Percentiles rank a stretch among this genome's conserved stretches.
These are phyloP conservation scores for Alectoria sarmentosa DNA, from an alignment of 495 filamentous ascomycete species.

Conservation along the genomic window DNA sequence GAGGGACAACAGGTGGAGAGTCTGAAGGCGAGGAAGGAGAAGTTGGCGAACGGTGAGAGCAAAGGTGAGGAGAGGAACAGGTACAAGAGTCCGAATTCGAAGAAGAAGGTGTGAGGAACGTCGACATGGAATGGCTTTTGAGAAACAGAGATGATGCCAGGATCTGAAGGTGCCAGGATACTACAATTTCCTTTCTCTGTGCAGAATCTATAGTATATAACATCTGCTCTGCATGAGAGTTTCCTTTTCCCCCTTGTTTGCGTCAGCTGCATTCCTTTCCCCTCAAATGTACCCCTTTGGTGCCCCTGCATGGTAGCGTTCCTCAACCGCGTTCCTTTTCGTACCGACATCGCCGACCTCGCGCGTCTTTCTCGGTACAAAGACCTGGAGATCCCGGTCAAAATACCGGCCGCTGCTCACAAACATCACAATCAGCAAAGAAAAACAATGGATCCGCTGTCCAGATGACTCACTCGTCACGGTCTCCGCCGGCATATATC, in stretches of 20 bases:
- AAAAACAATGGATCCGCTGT: not conserved
- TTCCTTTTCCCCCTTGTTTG: not conserved
- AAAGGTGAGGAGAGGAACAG: slow-evolving; percentile 23
- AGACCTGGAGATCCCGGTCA: not conserved
- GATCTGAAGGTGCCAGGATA: not conserved
- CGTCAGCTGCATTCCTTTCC: not conserved
- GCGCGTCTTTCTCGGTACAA: not conserved
- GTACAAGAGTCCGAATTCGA: slow-evolving; percentile 22
- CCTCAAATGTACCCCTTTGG: not conserved
- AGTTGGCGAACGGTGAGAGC: slow-evolving; percentile 31
- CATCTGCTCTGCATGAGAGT: not conserved
- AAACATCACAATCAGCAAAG: not conserved
- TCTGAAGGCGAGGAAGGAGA: slow-evolving; percentile 46
- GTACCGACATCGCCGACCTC: not conserved
- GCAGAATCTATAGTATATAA: not conserved
- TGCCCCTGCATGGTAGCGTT: not conserved
- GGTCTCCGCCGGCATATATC: not conserved
- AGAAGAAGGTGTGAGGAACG: slow-evolving; percentile 30
- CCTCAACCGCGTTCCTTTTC: not conserved
- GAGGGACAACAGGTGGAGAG: slow-evolving; percentile 71
- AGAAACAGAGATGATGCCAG: not conserved
- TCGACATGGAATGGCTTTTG: not conserved
- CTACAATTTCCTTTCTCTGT: not conserved
- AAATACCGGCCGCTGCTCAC: not conserved
- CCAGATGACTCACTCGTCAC: not conserved